Evolutionary conservation across 371 early-diverging fungal species (phyloP), one percentile per base, ranked within the genome.

Genomic region (Conidiobolus incongruus): DNA sequence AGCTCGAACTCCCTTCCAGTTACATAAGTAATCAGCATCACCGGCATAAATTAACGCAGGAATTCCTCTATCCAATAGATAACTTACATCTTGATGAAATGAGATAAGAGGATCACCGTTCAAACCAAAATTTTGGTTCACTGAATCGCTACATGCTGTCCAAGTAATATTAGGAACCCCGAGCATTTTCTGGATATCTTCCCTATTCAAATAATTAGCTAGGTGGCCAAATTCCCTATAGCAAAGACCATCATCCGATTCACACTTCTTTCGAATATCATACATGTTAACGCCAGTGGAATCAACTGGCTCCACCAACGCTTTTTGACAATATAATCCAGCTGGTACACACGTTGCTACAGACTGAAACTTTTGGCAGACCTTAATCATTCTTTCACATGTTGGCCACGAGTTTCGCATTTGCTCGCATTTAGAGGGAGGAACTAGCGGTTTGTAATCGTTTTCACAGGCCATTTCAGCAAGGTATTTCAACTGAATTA

Each of bases 401-500:
- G 70, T 69, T 12, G 75, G 71, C 55, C 75, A 82, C 21, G 68
- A 58, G 33, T 52, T 53, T 26, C 72, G 66, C 83, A 91, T 88
- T 22, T 51, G 45, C 17, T 69, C 65, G 52, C 85, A 85, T 39
- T 66, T 59, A 6, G 52, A 48, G 47, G 70, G 58, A 20, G 58
- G 51, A 23, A 89, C 55, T 22, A 87, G 72, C 7, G 52, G 87
- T 10, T 70, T 73, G 41, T 89, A 81, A 28, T 73, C 61, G 47
- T 70, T 72, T 30, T 78, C 66, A 54, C 83, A 81, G 1, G 76
- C 79, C 78, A 86, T 84, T 47, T 77, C 58, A 13, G 81, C 66
- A 54, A 86, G 91, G 58, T 74, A 82, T 54, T 79, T 68, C 62
- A 84, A 89, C 63, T 94, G 94, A 7, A 70, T 61, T 44, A 77